Percentiles rank a stretch among this genome's conserved stretches.
Conservation (phyloP, 805 yeast species). For the Zygosaccharomyces lentus region DNA sequence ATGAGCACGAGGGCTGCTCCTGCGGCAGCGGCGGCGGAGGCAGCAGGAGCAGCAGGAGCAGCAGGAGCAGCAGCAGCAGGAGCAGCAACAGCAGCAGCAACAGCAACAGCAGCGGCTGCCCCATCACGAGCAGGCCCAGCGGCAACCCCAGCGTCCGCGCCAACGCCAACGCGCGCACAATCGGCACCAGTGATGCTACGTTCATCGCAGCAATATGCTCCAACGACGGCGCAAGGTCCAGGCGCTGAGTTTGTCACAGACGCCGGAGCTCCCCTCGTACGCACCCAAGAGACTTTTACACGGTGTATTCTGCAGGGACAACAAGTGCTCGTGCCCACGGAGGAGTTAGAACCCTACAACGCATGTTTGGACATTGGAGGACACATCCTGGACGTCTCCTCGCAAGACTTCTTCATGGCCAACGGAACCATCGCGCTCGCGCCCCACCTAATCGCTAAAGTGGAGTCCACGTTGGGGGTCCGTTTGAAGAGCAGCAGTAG, state of each 20-base stretch:
- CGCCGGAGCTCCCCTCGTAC: constrained; percentile 12
- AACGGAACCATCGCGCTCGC: constrained; percentile 18
- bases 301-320: constrained; percentile 25
- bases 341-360: constrained; percentile 15
- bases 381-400: constrained; percentile 11
- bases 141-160: background rate
- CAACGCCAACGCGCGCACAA: constrained; percentile 9
- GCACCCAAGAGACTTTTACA: constrained; percentile 15
- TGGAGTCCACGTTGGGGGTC: constrained; percentile 15
- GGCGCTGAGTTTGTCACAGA: constrained; percentile 13
- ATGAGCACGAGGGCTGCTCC: constrained; percentile 10
- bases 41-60: background rate
- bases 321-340: constrained; percentile 21
- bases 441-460: constrained; percentile 11
- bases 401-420: constrained; percentile 16
- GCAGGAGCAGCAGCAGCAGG: background rate
- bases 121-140: background rate
- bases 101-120: background rate
- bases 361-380: constrained; percentile 9
- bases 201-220: background rate
- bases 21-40: constrained; percentile 2
- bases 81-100: background rate
- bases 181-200: background rate
- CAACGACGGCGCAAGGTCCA: background rate
- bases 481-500: background rate